Evolutionary conservation across 2,329 filamentous ascomycete genomes (phyloP), one percentile per base, ranked within the genome.

Genomic region (Aspergillus nomiae): DNA sequence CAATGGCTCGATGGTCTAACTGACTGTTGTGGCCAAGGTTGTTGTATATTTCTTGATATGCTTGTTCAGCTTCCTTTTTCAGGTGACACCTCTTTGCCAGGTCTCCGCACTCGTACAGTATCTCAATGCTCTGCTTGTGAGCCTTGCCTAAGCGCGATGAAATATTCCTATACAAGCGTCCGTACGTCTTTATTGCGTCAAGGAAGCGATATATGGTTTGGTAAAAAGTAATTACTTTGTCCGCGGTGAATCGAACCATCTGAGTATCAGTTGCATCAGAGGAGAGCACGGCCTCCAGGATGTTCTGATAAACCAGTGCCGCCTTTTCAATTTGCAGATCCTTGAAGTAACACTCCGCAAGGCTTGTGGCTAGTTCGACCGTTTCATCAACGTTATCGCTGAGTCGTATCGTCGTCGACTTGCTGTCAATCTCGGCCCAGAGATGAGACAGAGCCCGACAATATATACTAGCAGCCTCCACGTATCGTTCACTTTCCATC

Each of bases 271-370:
- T 43, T n/a, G 30, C 43, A 21, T 48, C 56, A 21, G 56, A 59
- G 9, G 46, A 26, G 24, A 59, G 30, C 32, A 51, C 28, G 5
- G 56, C 30, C 10, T 59, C n/a, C 3, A 59, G 32, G 11, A 38
- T 14, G 26, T 59, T 59, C 11, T 59, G 26, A 38, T 59, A 59
- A 10, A 59, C 45, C 4, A 50, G n/a, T 14, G 56, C 32, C 1
- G 56, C 56, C 30, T 59, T 51, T 11, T 51, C 56, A 5, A 59
- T 28, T 24, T 59, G 43, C 56, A 59, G 32, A 16, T 46, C 46
- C 21, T 38, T 48, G 45, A 59, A 59, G 21, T 59, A 59, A 59
- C 41, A 59, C 1, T 28, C 30, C 10, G 56, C 56, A 16, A 59
- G 45, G 11, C 21, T 51, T 26, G 21, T n/a, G 19, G 45, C 56